Conservation (phyloP, 768 basidiomycete species). For the Collybiopsis confluens region DNA sequence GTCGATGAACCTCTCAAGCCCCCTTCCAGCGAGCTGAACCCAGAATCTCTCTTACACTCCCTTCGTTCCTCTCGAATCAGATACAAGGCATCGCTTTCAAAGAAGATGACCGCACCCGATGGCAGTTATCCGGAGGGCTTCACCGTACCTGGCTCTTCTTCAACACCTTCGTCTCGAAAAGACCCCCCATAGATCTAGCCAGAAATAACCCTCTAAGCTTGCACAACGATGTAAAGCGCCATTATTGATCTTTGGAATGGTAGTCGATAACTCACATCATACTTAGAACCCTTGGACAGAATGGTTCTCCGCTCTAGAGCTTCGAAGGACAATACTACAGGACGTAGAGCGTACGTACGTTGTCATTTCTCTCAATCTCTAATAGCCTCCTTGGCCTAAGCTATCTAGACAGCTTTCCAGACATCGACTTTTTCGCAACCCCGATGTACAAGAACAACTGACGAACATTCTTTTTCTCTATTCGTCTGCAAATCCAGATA, state of each 20-base stretch:
- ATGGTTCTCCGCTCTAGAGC: constrained; percentile 88
- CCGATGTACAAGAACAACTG: constrained; percentile 70
- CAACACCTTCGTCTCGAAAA: constrained; percentile 22
- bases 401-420: constrained; percentile 71
- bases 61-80: constrained; percentile 48
- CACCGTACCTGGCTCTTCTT: constrained; percentile 45
- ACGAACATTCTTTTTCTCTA: constrained; percentile 88
- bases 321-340: constrained; percentile 85
- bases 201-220: constrained; percentile 80
- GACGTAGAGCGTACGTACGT: constrained; percentile 95
- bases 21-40: constrained; percentile 32
- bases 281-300: constrained; percentile 93
- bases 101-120: constrained; percentile 82
- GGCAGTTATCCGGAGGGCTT: constrained; percentile 76
- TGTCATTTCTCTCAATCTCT: constrained; percentile 1
- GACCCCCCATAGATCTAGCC: constrained; percentile 39
- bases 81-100: constrained; percentile 55
- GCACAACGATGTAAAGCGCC: constrained; percentile 63
- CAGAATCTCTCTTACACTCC: constrained; percentile 31
- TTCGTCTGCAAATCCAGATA: constrained; percentile 69
- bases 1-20: constrained; percentile 61
- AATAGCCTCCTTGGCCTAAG: constrained; percentile 6
- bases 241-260: too few relatives aligned
- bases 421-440: constrained; percentile 84
- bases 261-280: too few relatives aligned